Evolutionary conservation across 352 stramenopile genomes (phyloP).

Genomic region (Phytophthora ohioensis): DNA sequence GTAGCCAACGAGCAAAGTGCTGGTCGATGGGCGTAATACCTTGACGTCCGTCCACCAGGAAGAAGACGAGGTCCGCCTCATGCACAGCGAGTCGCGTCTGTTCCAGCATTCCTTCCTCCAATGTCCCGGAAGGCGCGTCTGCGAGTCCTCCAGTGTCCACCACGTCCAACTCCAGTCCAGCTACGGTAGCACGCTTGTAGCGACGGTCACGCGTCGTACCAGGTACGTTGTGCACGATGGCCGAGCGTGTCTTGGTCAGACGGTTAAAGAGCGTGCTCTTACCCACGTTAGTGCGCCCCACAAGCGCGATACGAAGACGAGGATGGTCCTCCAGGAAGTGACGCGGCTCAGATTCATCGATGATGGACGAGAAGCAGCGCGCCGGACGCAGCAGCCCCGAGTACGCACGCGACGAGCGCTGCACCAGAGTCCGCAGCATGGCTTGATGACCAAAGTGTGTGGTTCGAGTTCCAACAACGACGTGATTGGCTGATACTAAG

Average conservation of each 20-base stretch:
- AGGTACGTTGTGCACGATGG: slow-evolving; percentile 88
- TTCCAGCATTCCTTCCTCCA: slow-evolving; percentile 84
- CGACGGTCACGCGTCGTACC: slow-evolving; percentile 83
- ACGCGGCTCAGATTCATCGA: slow-evolving; percentile 5
- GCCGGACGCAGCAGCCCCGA: slow-evolving; percentile 24
- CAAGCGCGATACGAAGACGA: slow-evolving; percentile 78
- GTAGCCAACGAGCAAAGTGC: slow-evolving; percentile 83
- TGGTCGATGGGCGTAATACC: slow-evolving; percentile 82
- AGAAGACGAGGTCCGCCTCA: slow-evolving; percentile 83
- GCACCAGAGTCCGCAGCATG: slow-evolving; percentile 54
- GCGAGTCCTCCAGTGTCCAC: slow-evolving; percentile 86
- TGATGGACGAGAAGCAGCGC: slow-evolving; percentile 27
- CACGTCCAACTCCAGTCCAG: slow-evolving; percentile 82
- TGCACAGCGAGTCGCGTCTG: slow-evolving; percentile 81
- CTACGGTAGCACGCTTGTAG: slow-evolving; percentile 69
- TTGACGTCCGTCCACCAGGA: slow-evolving; percentile 81
- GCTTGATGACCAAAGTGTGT: slow-evolving; percentile 10
- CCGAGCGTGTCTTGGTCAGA: slow-evolving; percentile 75
- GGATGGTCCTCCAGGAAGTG: slow-evolving; percentile 47
- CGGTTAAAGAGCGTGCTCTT: slow-evolving; percentile 91
- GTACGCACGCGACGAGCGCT: slow-evolving; percentile 27
- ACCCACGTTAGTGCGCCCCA: slow-evolving; percentile 86
- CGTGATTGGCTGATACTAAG: no score
- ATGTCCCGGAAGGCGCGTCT: slow-evolving; percentile 64
- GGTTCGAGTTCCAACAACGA: not conserved